Base-by-base conservation (phyloP, 2,329 filamentous ascomycete species). In the Pleomassaria siparia region DNA sequence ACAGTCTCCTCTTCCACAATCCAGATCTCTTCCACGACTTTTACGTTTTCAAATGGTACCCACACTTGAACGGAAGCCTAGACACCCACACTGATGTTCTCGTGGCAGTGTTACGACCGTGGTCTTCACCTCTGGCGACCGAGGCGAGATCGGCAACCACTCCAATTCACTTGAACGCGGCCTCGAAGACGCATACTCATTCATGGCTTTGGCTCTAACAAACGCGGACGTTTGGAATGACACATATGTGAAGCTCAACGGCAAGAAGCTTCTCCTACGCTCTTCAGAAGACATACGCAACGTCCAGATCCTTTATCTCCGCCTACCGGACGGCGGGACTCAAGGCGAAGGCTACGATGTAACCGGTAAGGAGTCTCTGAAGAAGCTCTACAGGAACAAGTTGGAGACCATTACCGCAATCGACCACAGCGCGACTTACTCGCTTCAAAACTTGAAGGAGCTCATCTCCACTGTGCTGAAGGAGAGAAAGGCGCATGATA, bases 1-100 rank as follows among this genome's bases (percentile, higher is more conserved):
- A 66, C 36, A 50, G 45, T 32, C 41, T 65, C 1, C 54, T 67
- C 20, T 67, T 58, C 45, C 60, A 64, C 30, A 64, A 58, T 21
- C 63, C 64, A 2, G 58, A 65, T 22, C 54, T 67, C 32, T 57
- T 54, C 37, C 62, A 62, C 26, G 63, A 66, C 28, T 44, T 67
- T 29, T 54, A 57, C 36, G 57, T 59, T 18, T 60, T 52, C 51
- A 64, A 58, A 43, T 66, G 62, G 32, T 18, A 35, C 6, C 15
- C 9, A 8, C 7, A 16, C 15, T 13, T 11, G 12, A 5, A 12
- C 15, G 7, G 3, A 7, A 18, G 32, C 15, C 25, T 18, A 4
- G 7, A 35, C 5, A 6, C 5, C 32, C 32, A 18, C 20, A 7
- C 9, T 12, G 5, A 35, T 9, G 32, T 20, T 11, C 16, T 16